Base-by-base conservation (phyloP, 2,329 filamentous ascomycete genomes). In the Dactylellina sp. region DNA sequence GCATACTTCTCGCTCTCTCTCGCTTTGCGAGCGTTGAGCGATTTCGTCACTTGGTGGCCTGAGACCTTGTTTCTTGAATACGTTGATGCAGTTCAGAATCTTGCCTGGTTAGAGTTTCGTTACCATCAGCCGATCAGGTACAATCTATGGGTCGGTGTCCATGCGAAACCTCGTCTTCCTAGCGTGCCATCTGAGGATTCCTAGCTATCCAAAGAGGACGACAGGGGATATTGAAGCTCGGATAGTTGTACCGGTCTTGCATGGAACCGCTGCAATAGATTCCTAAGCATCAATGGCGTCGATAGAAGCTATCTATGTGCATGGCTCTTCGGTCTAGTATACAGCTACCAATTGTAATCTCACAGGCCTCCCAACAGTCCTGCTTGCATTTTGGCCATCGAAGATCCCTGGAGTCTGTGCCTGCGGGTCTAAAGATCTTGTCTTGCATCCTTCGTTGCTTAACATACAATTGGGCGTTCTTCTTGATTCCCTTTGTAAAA, bases 31-130 rank as follows among this genome's bases (percentile, higher is more conserved):
- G 28, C 28, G 42, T 25, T 42, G 46, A 2, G 46, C 35, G 11
- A 62, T 62, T 62, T 62, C 59, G 59, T 62, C 59, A 62, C 52
- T 35, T 22, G 16, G 40, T 22, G 25, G 40, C 37, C 25, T 35
- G 40, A 47, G 40, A 49, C 37, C 56, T 47, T 37, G 40, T 46
- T 49, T 47, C 44, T 37, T 37, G 56, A 40, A 24, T 40, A 32
- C 4, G 37, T 24, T 24, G 32, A 11, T 16, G 40, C 25, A 22
- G 20, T 57, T 57, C 39, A 7, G 44, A 57, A 44, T 9, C n/a
- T 57, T 28, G 39, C 11, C 18, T 16, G 2, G 32, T 24, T 57
- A 57, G 18, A 42, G 20, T 57, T 57, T 28, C 35, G 18, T 18
- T 28, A 11, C 37, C 12, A 44, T 57, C 37, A 57, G 39, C 39